These are phyloP conservation scores for Populus hybrid DNA, from an alignment of 441 rosid species.

Conservation along the genomic window DNA sequence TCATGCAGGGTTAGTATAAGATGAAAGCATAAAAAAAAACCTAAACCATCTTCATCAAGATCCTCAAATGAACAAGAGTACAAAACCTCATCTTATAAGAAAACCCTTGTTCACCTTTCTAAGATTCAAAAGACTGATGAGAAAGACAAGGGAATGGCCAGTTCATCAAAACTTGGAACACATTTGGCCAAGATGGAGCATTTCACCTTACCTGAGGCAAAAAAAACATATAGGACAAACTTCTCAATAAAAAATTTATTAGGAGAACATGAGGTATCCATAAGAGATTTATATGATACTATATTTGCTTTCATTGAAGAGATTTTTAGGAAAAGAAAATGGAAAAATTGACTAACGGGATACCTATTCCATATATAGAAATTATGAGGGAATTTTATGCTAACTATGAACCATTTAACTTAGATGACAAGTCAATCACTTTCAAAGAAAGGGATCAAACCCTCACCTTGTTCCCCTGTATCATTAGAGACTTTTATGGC, in stretches of 20 bases:
- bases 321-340: no score
- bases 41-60: no score
- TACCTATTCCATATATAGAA: no score
- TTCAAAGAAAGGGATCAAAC: no score
- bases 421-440: not conserved
- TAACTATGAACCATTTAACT: no score
- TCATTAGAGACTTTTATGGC: no score
- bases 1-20: not conserved
- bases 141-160: not conserved
- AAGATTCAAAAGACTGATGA: not conserved
- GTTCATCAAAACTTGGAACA: not conserved
- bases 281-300: not conserved
- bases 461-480: no score
- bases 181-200: not conserved
- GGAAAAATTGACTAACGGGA: no score
- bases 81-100: not conserved
- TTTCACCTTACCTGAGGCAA: not conserved
- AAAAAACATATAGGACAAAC: not conserved
- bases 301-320: not conserved
- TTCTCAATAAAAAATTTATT: not conserved
- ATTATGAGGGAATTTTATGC: not conserved
- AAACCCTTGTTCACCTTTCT: not conserved
- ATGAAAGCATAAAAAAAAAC: not conserved
- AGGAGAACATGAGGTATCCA: not conserved
- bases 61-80: not conserved